Conservation (phyloP, 345 rosid genomes). For the Rhizophora apiculata region DNA sequence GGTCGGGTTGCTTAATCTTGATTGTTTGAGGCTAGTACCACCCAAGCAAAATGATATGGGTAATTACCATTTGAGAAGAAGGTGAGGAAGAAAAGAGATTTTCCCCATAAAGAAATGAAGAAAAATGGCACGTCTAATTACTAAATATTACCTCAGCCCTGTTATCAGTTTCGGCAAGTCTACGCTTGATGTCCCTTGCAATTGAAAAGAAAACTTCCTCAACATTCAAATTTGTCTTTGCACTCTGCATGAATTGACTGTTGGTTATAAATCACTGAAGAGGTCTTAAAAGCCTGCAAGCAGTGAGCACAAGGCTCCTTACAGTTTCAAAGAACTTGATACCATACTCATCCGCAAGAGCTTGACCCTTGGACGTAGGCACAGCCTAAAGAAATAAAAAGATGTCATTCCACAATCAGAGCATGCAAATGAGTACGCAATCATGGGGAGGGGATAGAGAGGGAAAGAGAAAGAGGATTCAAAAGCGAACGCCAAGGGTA, state of each 20-base stretch:
- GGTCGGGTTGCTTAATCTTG: conserved; percentile 60
- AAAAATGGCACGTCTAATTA: background rate
- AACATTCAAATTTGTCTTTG: conserved; percentile 29
- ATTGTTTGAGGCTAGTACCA: conserved; percentile 49
- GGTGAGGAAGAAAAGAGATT: background rate
- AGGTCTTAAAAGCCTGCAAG: background rate
- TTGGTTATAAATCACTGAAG: background rate
- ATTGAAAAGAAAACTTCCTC: conserved; percentile 37
- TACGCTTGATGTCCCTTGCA: conserved; percentile 31
- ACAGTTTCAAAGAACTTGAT: conserved; percentile 97
- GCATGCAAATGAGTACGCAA: background rate
- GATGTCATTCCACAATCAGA: background rate
- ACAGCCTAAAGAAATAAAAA: conserved; percentile 57
- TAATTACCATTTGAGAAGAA: background rate
- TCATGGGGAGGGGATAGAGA: background rate
- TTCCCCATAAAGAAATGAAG: background rate
- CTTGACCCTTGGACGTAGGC: conserved; percentile 94
- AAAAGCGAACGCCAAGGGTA: background rate
- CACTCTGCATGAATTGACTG: conserved; percentile 18
- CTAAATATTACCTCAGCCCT: conserved; percentile 24
- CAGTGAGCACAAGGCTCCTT: conserved; percentile 19
- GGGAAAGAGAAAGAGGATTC: background rate
- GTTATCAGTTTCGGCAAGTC: conserved; percentile 29
- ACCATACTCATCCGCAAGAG: conserved; percentile 98
- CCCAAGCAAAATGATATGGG: background rate